Percentiles rank a stretch among this genome's conserved stretches.
These are phyloP conservation scores for Solanum neorickii DNA, from an alignment of 257 asterid genomes.

Conservation along the genomic window DNA sequence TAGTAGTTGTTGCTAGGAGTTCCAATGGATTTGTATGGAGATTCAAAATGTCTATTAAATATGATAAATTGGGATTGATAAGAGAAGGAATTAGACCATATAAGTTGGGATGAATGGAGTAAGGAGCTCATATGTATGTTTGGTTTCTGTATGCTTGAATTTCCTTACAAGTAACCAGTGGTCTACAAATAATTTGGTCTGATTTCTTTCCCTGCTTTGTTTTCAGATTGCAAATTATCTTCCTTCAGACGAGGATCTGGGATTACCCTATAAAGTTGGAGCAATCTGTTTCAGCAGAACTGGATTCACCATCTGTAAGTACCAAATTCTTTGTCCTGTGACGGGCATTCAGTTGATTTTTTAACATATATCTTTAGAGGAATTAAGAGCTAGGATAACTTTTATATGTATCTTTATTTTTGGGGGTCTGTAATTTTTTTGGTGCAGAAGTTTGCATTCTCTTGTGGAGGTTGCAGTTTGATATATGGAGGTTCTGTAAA, in stretches of 20 bases:
- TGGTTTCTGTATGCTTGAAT: neutral
- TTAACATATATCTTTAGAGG: neutral
- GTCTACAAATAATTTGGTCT: neutral
- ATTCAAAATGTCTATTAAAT: neutral
- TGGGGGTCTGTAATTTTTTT: neutral
- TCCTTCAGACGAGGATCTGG: constrained; percentile 79
- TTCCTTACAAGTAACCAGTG: neutral
- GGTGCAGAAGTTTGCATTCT: neutral
- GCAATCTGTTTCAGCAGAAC: constrained; percentile 38
- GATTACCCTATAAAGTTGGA: constrained; percentile 86
- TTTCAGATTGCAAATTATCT: constrained; percentile 83
- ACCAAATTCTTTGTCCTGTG: neutral
- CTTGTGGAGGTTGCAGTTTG: neutral
- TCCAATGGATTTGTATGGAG: neutral
- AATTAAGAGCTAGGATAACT: neutral
- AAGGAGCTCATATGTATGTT: neutral
- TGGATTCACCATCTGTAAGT: constrained; percentile 58
- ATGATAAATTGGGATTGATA: neutral
- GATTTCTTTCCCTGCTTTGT: neutral
- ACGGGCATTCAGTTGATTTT: neutral
- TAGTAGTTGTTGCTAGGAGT: neutral
- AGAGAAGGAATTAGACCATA: neutral
- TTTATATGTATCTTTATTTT: neutral
- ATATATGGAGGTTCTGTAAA: neutral
- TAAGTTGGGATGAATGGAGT: neutral